These are phyloP conservation scores for Aspergillus felis DNA, from an alignment of 2,329 filamentous ascomycete genomes.

Conservation along the genomic window DNA sequence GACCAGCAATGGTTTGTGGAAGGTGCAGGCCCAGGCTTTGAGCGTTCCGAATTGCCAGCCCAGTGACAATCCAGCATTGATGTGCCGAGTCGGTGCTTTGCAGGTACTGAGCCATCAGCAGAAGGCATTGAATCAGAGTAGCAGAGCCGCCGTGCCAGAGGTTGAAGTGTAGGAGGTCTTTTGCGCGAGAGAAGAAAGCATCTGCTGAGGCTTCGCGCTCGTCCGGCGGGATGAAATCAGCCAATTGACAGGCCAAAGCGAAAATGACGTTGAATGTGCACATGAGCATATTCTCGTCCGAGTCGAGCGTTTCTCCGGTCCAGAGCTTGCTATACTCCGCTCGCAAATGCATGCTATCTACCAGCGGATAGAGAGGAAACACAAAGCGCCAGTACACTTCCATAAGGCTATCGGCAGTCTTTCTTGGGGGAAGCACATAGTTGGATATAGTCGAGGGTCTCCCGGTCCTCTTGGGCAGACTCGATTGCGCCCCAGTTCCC, in stretches of 20 bases:
- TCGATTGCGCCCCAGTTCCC: constrained; percentile 11
- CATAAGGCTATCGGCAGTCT: constrained; percentile 45
- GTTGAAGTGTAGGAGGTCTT: constrained; percentile 41
- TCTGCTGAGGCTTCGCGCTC: constrained; percentile 41
- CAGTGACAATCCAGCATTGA: constrained; percentile 50
- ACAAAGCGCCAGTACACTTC: constrained; percentile 47
- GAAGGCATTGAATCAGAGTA: constrained; percentile 45
- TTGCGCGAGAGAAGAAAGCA: constrained; percentile 42
- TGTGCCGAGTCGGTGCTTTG: constrained; percentile 48
- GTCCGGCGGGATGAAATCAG: constrained; percentile 39
- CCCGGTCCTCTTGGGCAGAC: constrained; percentile 18
- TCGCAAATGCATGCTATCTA: constrained; percentile 39
- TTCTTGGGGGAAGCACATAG: constrained; percentile 44
- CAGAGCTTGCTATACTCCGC: constrained; percentile 41
- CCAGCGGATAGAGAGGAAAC: constrained; percentile 46
- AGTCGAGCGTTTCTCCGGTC: constrained; percentile 32
- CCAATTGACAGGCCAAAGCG: constrained; percentile 44
- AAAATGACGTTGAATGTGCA: constrained; percentile 47
- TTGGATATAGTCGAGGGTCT: constrained; percentile 12
- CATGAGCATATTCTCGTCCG: constrained; percentile 43
- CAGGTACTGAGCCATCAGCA: constrained; percentile 48
- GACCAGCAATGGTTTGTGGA: constrained; percentile 32
- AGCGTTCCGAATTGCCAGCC: constrained; percentile 45
- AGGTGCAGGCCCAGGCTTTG: constrained; percentile 47
- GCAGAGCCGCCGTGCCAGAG: constrained; percentile 43